Base-by-base conservation (phyloP, 495 filamentous ascomycete genomes). In the Penicillium herquei region DNA sequence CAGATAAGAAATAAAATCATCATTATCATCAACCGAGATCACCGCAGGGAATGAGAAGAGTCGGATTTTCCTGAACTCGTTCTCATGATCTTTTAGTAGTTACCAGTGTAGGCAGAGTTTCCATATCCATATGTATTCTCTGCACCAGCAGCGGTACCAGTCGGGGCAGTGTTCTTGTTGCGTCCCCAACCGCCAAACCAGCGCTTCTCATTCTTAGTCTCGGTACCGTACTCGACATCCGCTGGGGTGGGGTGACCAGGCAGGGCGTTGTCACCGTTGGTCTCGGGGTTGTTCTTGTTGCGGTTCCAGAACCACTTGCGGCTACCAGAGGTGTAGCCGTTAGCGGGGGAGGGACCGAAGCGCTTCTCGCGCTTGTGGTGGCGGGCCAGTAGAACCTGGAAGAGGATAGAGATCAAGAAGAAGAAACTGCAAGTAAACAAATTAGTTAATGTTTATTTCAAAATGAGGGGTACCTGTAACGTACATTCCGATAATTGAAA, bases 401-500 rank as follows among this genome's bases (percentile, higher is more conserved):
- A 71, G 45, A 83, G 59, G 59, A 82, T 81, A 37, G 87, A 85
- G 65, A 87, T 63, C 51, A 85, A 53, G 79, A 89, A 91, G 68
- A 91, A 81, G 72, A 85, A 59, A 34, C 87, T 90, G 30, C 32
- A 26, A 5, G n/a, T 16, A 14, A 14, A n/a, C 26, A 16, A 12
- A 17, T 59, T 42, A 59, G 41, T 39, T 16, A 42, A 10, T 39
- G 47, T 17, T 30, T 8, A 39, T n/a, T 26, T 18, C 7, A 34
- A 14, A 1, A 8, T 5, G n/a, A 44, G 35, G 44, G 32, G 39
- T 18, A 30, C 39, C 7, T 43, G 7, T 9, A 33, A 81, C 88
- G 85, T 77, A 93, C 90, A 88, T 79, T 64, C 79, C 86, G 52
- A 89, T 80, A 55, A 96, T 86, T 0, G 89, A 77, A n/a, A 91